Evolutionary conservation across 768 basidiomycete species (phyloP).

Genomic region (Xerocomus potaroensis): DNA sequence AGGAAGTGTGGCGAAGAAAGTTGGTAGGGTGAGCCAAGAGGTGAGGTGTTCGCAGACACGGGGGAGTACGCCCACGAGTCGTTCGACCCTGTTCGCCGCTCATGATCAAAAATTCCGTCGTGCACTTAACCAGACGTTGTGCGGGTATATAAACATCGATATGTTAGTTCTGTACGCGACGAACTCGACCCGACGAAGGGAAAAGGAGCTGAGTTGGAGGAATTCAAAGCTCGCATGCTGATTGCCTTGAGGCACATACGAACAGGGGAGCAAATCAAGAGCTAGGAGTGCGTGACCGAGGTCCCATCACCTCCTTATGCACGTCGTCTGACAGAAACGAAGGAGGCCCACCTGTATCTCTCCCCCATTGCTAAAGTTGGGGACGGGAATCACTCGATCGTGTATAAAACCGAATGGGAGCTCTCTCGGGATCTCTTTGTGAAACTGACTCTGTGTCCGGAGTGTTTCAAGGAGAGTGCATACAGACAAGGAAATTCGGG

Average conservation of each 20-base stretch:
- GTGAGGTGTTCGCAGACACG: conserved; percentile 2
- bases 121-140: conserved; percentile 27
- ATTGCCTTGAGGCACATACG: conserved; percentile 20
- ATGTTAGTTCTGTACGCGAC: neutral
- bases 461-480: conserved; percentile 36
- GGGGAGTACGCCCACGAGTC: conserved; percentile 39
- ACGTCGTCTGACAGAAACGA: conserved; percentile 14
- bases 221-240: conserved; percentile 12
- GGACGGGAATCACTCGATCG: conserved; percentile 48
- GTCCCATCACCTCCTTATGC: conserved; percentile 29
- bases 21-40: conserved; percentile 22
- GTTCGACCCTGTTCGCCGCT: conserved; percentile 30
- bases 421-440: conserved; percentile 43
- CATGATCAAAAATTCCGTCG: conserved; percentile 16
- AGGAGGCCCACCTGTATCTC: conserved; percentile 49
- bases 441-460: conserved; percentile 33
- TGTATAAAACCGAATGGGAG: conserved; percentile 49
- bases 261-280: conserved; percentile 19
- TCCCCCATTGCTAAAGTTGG: conserved; percentile 36
- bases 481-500: conserved; percentile 15
- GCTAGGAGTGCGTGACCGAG: conserved; percentile 26
- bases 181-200: conserved; percentile 1
- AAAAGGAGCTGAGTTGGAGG: conserved; percentile 8
- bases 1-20: conserved; percentile 22
- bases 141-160: conserved; percentile 29